These are phyloP conservation scores for Rhizopogon parksii DNA, from an alignment of 1,284 basidiomycete genomes.

Conservation along the genomic window DNA sequence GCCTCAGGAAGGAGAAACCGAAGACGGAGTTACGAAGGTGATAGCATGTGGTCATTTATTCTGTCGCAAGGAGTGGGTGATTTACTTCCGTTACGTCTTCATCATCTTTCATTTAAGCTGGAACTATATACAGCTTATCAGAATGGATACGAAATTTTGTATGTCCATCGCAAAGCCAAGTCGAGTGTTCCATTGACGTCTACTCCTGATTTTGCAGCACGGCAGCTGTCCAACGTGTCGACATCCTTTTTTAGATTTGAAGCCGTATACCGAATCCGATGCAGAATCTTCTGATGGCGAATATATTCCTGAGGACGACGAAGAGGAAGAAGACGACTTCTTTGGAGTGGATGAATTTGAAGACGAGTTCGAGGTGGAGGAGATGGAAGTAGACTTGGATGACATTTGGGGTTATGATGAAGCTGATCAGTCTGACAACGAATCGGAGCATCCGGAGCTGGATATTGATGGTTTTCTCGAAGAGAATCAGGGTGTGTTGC, in stretches of 20 bases:
- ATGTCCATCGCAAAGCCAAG: conserved; percentile 13
- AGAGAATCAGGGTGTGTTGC: background rate
- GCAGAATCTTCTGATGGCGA: conserved; percentile 62
- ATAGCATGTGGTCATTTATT: conserved; percentile 58
- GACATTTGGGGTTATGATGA: conserved; percentile 27
- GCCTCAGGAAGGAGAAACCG: conserved; percentile 7
- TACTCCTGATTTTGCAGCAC: conserved; percentile 35
- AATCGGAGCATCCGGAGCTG: conserved; percentile 11
- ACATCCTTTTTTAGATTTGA: conserved; percentile 48
- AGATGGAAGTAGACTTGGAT: conserved; percentile 31
- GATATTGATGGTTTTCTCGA: conserved; percentile 1
- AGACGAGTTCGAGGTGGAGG: conserved; percentile 27
- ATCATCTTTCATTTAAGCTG: background rate
- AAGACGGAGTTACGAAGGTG: conserved; percentile 47
- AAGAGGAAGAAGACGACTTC: conserved; percentile 43
- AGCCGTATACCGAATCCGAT: conserved; percentile 45
- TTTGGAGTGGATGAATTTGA: conserved; percentile 38
- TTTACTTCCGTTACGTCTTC: conserved; percentile 6
- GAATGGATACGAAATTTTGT: conserved; percentile 60
- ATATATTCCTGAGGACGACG: conserved; percentile 52
- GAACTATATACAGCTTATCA: conserved; percentile 36
- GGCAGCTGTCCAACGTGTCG: conserved; percentile 68
- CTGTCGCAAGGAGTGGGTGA: conserved; percentile 55
- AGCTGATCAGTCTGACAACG: conserved; percentile 12
- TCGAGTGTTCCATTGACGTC: conserved; percentile 3